Percentiles rank a stretch among this genome's conserved stretches.
Conservation (phyloP, 805 yeast genomes). For the Suhomyces kilbournensis region DNA sequence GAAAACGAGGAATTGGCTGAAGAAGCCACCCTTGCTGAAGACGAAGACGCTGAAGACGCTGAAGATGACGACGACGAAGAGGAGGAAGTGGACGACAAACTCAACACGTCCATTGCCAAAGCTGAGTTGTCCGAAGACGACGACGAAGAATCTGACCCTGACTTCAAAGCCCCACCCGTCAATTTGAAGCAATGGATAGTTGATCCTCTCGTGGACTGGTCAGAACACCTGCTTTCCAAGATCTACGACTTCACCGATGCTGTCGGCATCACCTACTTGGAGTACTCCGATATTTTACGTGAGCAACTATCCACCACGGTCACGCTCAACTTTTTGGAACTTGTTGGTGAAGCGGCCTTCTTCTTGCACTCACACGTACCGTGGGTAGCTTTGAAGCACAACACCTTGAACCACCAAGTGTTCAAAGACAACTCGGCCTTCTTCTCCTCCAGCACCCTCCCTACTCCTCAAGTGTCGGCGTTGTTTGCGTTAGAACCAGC, state of each 20-base stretch:
- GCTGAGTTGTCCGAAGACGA: conserved; percentile 14
- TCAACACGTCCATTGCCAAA: conserved; percentile 8
- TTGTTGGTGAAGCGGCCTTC: conserved; percentile 25
- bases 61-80: conserved; percentile 7
- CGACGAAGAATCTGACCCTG: conserved; percentile 37
- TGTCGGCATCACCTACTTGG: conserved; percentile 34
- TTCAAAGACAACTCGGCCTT: conserved; percentile 30
- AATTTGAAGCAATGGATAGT: conserved; percentile 35
- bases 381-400: conserved; percentile 33
- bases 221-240: conserved; percentile 23
- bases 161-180: conserved; percentile 36
- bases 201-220: conserved; percentile 35
- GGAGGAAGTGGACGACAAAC: conserved; percentile 5
- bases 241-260: conserved; percentile 32
- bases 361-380: conserved; percentile 35
- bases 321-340: conserved; percentile 33
- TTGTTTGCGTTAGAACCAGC: conserved; percentile 23
- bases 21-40: conserved; percentile 16
- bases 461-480: conserved; percentile 36
- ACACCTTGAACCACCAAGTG: conserved; percentile 33
- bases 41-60: conserved; percentile 11
- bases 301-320: conserved; percentile 37
- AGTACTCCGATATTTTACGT: conserved; percentile 37
- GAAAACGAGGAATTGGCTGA: conserved; percentile 22
- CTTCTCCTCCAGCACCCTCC: conserved; percentile 18